phyloP scores from a whole-genome alignment of 2,329 filamentous ascomycete genomes.

The Cryphonectria parasitica region DNA sequence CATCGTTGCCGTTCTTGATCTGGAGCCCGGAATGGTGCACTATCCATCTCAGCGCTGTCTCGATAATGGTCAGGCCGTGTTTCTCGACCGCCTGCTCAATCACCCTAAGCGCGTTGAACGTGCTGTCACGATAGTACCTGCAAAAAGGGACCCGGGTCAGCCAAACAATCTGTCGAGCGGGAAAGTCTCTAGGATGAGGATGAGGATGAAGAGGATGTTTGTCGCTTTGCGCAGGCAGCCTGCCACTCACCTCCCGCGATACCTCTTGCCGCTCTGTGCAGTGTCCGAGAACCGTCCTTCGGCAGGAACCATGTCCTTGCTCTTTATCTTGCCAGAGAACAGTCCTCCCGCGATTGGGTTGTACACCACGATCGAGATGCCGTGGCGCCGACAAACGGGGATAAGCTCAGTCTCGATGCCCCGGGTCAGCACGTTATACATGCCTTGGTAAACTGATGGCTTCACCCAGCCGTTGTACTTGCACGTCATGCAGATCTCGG shows the following conservation, averaged over 20 bases:
- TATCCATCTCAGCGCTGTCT: constrained; percentile 74
- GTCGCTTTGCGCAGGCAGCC: neutral
- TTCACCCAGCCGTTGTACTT: constrained; percentile 80
- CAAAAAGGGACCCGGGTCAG: neutral
- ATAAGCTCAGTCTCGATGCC: constrained; percentile 77
- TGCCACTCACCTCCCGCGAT: constrained; percentile 54
- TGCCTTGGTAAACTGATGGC: constrained; percentile 77
- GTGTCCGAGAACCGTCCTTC: constrained; percentile 72
- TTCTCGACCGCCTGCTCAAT: constrained; percentile 71
- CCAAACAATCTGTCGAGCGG: neutral
- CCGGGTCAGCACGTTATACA: constrained; percentile 83
- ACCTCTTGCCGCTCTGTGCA: constrained; percentile 53
- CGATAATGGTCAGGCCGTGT: constrained; percentile 70
- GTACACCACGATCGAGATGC: constrained; percentile 78
- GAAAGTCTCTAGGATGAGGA: neutral
- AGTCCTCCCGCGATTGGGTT: constrained; percentile 82
- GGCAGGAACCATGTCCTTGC: constrained; percentile 61
- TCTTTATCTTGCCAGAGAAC: constrained; percentile 79
- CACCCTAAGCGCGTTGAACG: constrained; percentile 65
- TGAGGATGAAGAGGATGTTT: neutral
- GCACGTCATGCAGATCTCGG: constrained; percentile 80
- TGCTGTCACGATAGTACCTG: constrained; percentile 70
- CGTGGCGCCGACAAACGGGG: constrained; percentile 73
- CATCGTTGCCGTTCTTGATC: constrained; percentile 58
- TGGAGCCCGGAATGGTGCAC: constrained; percentile 69